phyloP scores from a whole-genome alignment of 176 grass and related monocot species.

The Carex kokanica region DNA sequence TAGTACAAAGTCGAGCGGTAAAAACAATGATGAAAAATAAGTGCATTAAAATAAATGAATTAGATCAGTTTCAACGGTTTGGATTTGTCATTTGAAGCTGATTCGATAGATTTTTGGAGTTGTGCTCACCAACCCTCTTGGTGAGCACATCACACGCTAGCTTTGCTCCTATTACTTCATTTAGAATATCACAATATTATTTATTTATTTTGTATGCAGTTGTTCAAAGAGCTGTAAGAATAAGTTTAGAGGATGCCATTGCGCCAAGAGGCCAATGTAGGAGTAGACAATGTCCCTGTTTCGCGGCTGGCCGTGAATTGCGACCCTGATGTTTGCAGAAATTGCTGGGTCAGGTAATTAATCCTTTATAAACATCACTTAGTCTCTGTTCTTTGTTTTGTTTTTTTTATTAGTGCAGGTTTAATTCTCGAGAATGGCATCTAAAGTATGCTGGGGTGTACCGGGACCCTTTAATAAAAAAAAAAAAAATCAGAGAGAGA shows the following conservation, averaged over 20 bases:
- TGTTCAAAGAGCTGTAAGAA: slow-evolving; percentile 99
- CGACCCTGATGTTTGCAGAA: slow-evolving; percentile 98
- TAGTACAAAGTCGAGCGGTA: too few species aligned
- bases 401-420: background rate
- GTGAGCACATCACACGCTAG: too few species aligned
- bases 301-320: slow-evolving; percentile 94
- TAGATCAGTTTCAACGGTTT: too few species aligned
- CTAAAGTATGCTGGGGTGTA: too few species aligned
- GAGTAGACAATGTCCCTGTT: slow-evolving; percentile 96
- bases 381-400: background rate
- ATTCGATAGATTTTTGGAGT: too few species aligned
- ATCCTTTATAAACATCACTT: background rate
- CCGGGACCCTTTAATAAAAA: too few species aligned
- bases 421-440: too few species aligned
- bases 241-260: slow-evolving; percentile 94
- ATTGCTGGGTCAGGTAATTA: slow-evolving; percentile 98
- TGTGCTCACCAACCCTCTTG: too few species aligned
- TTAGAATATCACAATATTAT: background rate
- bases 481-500: background rate
- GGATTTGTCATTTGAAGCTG: too few species aligned
- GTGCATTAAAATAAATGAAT: too few species aligned
- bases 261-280: slow-evolving; percentile 99
- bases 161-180: background rate
- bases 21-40: too few species aligned
- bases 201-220: slow-evolving; percentile 30